phyloP scores from a whole-genome alignment of 768 basidiomycete species.

The Pleurotus tuber-regium region DNA sequence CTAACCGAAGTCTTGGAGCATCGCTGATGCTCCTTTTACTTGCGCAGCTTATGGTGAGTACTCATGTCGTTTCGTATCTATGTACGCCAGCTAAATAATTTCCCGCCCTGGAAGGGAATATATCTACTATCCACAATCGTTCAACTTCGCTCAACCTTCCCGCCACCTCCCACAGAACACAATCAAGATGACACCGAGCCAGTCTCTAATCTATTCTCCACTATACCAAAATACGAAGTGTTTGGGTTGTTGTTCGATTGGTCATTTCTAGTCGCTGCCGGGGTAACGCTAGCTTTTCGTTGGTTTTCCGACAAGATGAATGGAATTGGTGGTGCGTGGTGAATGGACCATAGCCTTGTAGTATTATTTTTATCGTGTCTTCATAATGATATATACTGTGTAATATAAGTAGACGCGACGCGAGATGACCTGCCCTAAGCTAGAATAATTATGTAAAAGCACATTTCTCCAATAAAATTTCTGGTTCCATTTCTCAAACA shows the following conservation, averaged over 20 bases:
- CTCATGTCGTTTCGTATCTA: background rate
- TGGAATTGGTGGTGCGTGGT: conserved; percentile 16
- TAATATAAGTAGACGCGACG: conserved; percentile 1
- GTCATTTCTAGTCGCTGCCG: conserved; percentile 64
- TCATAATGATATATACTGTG: no score
- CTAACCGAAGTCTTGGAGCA: conserved; percentile 67
- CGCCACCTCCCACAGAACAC: conserved; percentile 42
- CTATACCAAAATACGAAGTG: conserved; percentile 70
- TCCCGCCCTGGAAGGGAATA: conserved; percentile 52
- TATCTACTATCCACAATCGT: conserved; percentile 83
- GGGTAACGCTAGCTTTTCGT: conserved; percentile 39
- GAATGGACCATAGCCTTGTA: background rate
- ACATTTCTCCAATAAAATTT: no score
- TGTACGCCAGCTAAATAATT: background rate
- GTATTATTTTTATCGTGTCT: background rate
- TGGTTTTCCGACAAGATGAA: conserved; percentile 55
- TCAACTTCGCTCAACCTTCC: conserved; percentile 80
- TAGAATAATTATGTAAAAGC: background rate
- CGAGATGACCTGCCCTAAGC: conserved; percentile 5
- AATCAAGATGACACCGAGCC: conserved; percentile 5
- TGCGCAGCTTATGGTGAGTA: conserved; percentile 77
- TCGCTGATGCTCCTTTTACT: conserved; percentile 75
- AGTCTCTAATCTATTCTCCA: conserved; percentile 57
- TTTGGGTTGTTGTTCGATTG: conserved; percentile 76
- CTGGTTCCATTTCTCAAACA: no score